Evolutionary conservation across 1,284 basidiomycete species (phyloP).

Genomic region (Ustanciosporium gigantosporum): DNA sequence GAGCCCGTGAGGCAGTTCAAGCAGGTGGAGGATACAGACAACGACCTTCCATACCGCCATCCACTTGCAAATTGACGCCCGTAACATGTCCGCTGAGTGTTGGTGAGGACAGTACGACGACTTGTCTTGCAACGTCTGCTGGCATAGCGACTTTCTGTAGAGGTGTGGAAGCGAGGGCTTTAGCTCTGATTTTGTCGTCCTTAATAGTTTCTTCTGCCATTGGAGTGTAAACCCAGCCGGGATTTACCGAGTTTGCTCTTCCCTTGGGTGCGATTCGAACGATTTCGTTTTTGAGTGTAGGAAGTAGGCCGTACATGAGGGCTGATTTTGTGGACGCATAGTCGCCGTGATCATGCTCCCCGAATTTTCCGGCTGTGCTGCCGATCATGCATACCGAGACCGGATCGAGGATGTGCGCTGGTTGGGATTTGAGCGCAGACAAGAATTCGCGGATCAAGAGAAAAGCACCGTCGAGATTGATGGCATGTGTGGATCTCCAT

Average conservation of each 20-base stretch:
- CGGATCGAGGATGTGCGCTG: conserved; percentile 64
- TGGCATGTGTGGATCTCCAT: conserved; percentile 70
- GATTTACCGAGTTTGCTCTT: conserved; percentile 73
- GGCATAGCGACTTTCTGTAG: conserved; percentile 72
- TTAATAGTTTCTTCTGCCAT: conserved; percentile 67
- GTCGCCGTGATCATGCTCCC: conserved; percentile 66
- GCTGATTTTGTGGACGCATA: conserved; percentile 63
- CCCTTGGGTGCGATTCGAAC: conserved; percentile 73
- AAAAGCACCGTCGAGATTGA: conserved; percentile 72
- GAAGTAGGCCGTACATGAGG: conserved; percentile 74
- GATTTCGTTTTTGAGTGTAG: conserved; percentile 77
- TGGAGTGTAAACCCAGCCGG: conserved; percentile 73
- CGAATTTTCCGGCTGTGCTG: conserved; percentile 74
- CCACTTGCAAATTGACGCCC: conserved; percentile 73
- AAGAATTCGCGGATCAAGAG: conserved; percentile 71
- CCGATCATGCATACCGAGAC: conserved; percentile 72
- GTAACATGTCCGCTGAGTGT: conserved; percentile 73
- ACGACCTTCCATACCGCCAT: conserved; percentile 76
- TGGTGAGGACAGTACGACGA: conserved; percentile 69
- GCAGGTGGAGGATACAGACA: conserved; percentile 31
- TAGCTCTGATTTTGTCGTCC: conserved; percentile 60
- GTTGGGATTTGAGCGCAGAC: conserved; percentile 64
- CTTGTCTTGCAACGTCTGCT: conserved; percentile 70
- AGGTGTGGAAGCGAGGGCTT: conserved; percentile 68
- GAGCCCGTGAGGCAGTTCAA: too few relatives aligned